Conservation (phyloP, 805 yeast genomes). For the Starmera dryadoides region DNA sequence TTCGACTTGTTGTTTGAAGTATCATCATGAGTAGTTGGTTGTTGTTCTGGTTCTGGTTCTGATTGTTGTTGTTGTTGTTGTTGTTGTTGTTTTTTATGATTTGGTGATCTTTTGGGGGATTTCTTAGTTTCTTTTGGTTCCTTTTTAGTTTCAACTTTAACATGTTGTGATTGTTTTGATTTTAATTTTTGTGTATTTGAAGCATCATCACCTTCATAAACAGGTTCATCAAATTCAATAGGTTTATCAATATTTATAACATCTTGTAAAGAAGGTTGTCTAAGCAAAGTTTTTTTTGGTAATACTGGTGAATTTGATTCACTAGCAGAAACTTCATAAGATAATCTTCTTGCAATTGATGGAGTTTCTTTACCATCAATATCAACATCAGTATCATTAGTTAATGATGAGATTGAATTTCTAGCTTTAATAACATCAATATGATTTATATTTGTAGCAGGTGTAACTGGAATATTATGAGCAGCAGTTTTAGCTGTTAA, state of each 20-base stretch:
- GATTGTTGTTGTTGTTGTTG: background rate
- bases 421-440: conserved; percentile 11
- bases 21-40: background rate
- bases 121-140: conserved; percentile 1
- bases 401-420: conserved; percentile 22
- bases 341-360: conserved; percentile 23
- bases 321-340: conserved; percentile 15
- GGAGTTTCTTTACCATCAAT: conserved; percentile 33
- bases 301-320: conserved; percentile 19
- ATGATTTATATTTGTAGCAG: conserved; percentile 1
- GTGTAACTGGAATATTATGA: conserved; percentile 3
- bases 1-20: conserved; percentile 11
- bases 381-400: conserved; percentile 40
- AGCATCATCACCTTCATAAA: conserved; percentile 2
- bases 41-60: background rate
- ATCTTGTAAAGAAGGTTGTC: conserved; percentile 11
- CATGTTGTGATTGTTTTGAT: too few species aligned
- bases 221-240: conserved; percentile 9
- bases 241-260: conserved; percentile 10
- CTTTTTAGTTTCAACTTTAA: too few species aligned
- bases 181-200: too few species aligned
- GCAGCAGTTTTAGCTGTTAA: conserved; percentile 1
- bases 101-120: background rate
- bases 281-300: conserved; percentile 12
- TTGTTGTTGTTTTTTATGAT: conserved; percentile 1